A percentile compares a stretch with the other conserved stretches of the same genome.
These are phyloP conservation scores for Leccinum obscurum DNA, from an alignment of 768 basidiomycete genomes.

Conservation along the genomic window DNA sequence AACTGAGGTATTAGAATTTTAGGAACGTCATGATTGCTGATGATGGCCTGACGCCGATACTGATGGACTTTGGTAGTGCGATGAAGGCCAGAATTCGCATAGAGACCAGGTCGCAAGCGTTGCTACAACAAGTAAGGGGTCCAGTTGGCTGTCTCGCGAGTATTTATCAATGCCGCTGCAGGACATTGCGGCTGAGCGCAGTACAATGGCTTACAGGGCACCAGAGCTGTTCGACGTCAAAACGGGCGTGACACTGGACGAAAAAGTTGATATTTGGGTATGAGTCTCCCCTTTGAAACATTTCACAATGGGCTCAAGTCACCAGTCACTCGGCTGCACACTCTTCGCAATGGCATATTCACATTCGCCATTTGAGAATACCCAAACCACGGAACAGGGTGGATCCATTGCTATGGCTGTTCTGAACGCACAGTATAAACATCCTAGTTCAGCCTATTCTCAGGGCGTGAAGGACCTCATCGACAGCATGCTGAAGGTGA, in stretches of 20 bases:
- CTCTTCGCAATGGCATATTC: constrained; percentile 93
- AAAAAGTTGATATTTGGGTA: constrained; percentile 98
- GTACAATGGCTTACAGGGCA: constrained; percentile 97
- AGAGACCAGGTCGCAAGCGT: constrained; percentile 80
- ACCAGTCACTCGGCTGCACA: constrained; percentile 91
- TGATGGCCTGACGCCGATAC: constrained; percentile 77
- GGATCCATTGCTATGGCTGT: constrained; percentile 99
- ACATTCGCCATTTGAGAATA: constrained; percentile 95
- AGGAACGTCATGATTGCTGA: constrained; percentile 98
- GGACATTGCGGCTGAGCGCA: constrained; percentile 97
- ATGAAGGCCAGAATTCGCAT: constrained; percentile 83
- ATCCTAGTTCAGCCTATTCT: constrained; percentile 84
- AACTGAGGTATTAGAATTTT: constrained; percentile 3
- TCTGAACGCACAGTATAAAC: constrained; percentile 88
- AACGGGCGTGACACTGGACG: constrained; percentile 81
- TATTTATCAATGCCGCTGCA: constrained; percentile 29
- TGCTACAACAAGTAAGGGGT: constrained; percentile 77
- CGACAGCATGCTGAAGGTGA: constrained; percentile 79
- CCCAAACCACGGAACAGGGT: constrained; percentile 89
- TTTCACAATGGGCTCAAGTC: constrained; percentile 9
- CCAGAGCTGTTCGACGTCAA: constrained; percentile 98
- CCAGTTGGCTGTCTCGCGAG: background rate
- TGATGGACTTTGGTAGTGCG: constrained; percentile 98
- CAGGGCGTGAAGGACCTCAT: constrained; percentile 82
- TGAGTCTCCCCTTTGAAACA: constrained; percentile 20